Evolutionary conservation across 1,284 basidiomycete genomes (phyloP).

Genomic region (Moesziomyces antarcticus): DNA sequence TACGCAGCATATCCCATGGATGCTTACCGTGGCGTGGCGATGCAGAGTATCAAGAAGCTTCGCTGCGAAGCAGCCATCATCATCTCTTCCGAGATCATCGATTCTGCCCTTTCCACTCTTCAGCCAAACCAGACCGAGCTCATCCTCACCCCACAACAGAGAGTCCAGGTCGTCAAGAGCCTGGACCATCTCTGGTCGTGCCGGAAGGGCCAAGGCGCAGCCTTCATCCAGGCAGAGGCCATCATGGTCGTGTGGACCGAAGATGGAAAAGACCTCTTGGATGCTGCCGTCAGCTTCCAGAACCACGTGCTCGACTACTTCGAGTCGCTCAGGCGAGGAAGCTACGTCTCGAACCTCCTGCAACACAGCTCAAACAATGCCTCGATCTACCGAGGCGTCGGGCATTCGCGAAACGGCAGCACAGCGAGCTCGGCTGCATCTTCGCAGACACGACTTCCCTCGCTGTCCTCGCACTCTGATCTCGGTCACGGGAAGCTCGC

Average conservation of each 20-base stretch:
- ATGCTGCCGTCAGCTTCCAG: conserved; percentile 24
- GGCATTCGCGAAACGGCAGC: conserved; percentile 17
- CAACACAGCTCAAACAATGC: conserved; percentile 15
- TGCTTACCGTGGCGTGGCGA: conserved; percentile 72
- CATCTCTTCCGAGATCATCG: conserved; percentile 79
- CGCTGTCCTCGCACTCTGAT: conserved; percentile 17
- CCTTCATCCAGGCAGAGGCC: conserved; percentile 82
- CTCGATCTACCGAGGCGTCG: conserved; percentile 13
- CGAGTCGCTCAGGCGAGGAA: conserved; percentile 22
- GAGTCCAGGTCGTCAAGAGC: conserved; percentile 68
- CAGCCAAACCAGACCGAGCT: conserved; percentile 63
- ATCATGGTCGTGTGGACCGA: conserved; percentile 82
- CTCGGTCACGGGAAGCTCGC: conserved; percentile 17
- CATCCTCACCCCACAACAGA: conserved; percentile 36
- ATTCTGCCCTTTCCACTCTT: conserved; percentile 74
- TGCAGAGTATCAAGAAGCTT: conserved; percentile 71
- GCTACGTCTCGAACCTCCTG: conserved; percentile 15
- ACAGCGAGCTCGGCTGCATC: conserved; percentile 22
- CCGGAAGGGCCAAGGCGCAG: conserved; percentile 83
- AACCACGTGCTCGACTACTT: conserved; percentile 34
- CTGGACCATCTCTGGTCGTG: conserved; percentile 76
- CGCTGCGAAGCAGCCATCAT: conserved; percentile 81
- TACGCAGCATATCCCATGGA: conserved; percentile 29
- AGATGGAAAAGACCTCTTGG: conserved; percentile 70
- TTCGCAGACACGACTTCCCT: conserved; percentile 14